Conservation (phyloP, 495 filamentous ascomycete species). For the Jackrogersella minutella region DNA sequence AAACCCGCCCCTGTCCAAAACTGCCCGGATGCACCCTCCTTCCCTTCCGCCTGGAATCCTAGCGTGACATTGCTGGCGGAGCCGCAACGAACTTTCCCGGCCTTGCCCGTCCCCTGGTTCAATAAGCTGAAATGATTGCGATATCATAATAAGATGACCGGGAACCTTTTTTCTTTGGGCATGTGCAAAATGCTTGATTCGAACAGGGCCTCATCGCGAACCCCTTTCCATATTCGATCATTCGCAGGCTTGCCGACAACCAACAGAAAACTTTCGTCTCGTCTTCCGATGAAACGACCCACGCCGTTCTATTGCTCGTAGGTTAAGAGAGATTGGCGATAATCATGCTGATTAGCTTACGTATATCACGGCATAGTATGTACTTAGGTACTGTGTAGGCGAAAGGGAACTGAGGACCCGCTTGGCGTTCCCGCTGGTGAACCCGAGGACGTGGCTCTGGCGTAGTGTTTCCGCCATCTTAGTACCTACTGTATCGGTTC, state of each 20-base stretch:
- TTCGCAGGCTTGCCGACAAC: not conserved
- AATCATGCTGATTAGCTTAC: constrained; percentile 19
- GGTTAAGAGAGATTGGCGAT: constrained; percentile 14
- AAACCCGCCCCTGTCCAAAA: not conserved
- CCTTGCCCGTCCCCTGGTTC: not conserved
- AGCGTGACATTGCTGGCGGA: constrained; percentile 18
- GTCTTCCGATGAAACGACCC: too few relatives aligned
- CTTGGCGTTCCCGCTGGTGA: not conserved
- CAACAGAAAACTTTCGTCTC: not conserved
- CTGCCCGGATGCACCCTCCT: constrained; percentile 14
- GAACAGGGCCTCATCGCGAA: constrained; percentile 1
- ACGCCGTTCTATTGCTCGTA: not conserved
- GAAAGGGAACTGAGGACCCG: not conserved
- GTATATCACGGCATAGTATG: not conserved
- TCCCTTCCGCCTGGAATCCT: constrained; percentile 30
- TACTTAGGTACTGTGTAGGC: not conserved
- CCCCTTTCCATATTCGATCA: constrained; percentile 14
- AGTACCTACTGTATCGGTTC: constrained; percentile 17
- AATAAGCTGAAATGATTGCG: constrained; percentile 1
- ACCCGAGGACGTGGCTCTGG: constrained; percentile 11
- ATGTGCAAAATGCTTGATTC: not conserved
- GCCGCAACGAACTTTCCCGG: constrained; percentile 11
- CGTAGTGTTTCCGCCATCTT: not conserved
- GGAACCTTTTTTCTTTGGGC: constrained; percentile 1
- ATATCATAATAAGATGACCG: not conserved